phyloP scores from a whole-genome alignment of 2,329 filamentous ascomycete genomes.

The Phoma sp. region DNA sequence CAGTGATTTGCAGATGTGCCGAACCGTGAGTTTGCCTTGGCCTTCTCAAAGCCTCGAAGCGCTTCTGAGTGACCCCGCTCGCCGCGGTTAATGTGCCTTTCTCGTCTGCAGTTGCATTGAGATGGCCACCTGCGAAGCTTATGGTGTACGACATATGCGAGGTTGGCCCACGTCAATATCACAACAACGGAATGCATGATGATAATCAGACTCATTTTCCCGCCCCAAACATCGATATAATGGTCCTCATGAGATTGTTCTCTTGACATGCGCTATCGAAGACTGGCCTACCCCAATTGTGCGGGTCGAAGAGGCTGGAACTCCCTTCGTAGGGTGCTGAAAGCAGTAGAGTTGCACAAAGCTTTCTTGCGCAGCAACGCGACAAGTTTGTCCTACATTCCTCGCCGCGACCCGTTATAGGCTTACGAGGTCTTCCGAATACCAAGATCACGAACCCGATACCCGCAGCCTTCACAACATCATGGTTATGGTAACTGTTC shows the following conservation, averaged over 20 bases:
- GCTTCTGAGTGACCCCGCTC: conserved; percentile 4
- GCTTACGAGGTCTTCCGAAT: conserved; percentile 10
- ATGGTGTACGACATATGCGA: conserved; percentile 9
- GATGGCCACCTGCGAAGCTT: conserved; percentile 13
- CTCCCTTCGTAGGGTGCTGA: conserved; percentile 5
- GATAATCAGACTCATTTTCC: neutral
- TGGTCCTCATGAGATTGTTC: neutral
- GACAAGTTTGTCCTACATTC: conserved; percentile 18
- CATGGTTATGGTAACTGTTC: neutral
- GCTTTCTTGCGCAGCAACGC: conserved; percentile 12
- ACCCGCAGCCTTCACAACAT: neutral
- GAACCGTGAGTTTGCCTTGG: neutral
- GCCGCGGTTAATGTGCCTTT: conserved; percentile 8
- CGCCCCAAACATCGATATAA: conserved; percentile 11
- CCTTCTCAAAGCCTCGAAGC: conserved; percentile 2
- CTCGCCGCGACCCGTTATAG: conserved; percentile 6
- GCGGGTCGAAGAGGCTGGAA: neutral
- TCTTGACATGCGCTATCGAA: neutral
- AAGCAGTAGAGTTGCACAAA: conserved; percentile 16
- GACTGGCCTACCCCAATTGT: neutral
- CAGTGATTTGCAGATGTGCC: conserved; percentile 9
- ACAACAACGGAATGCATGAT: conserved; percentile 10
- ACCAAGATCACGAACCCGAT: conserved; percentile 7
- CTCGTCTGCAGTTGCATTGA: conserved; percentile 17
- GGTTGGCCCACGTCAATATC: conserved; percentile 10